These are phyloP conservation scores for Zygotorulaspora mrakii DNA, from an alignment of 1,139 yeast species.

Conservation along the genomic window DNA sequence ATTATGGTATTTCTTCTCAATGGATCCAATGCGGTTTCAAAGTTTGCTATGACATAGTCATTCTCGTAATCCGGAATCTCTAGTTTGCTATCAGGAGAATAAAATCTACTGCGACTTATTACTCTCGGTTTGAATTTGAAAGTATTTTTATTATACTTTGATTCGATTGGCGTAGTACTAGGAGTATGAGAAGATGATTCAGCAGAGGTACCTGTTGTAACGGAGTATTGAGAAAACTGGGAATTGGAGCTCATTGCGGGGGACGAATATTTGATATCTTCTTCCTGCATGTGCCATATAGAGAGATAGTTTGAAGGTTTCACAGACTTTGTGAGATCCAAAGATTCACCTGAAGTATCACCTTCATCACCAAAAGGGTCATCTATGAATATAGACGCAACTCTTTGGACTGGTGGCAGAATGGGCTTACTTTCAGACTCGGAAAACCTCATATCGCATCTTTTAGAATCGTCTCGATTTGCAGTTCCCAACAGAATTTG, in stretches of 20 bases:
- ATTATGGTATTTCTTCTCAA: conserved; percentile 23
- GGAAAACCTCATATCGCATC: neutral
- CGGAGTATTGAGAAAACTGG: conserved; percentile 26
- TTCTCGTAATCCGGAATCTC: conserved; percentile 10
- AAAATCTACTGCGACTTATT: conserved; percentile 28
- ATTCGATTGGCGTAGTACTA: neutral
- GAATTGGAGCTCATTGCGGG: conserved; percentile 33
- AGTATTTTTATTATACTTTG: neutral
- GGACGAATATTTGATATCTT: conserved; percentile 27
- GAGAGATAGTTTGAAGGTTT: conserved; percentile 33
- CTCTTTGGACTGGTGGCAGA: conserved; percentile 21
- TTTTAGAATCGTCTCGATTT: neutral
- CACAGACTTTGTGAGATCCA: conserved; percentile 44
- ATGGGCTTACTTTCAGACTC: neutral
- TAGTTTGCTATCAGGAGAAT: conserved; percentile 13
- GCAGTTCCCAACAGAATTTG: too few relatives aligned
- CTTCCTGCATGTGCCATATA: conserved; percentile 40
- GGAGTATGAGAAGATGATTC: conserved; percentile 5
- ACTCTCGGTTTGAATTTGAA: conserved; percentile 29
- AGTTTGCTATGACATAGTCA: conserved; percentile 11
- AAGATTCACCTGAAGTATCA: conserved; percentile 43
- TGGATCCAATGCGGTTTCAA: conserved; percentile 25
- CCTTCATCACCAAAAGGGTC: conserved; percentile 27
- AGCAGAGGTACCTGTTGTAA: conserved; percentile 17
- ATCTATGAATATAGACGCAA: conserved; percentile 27